Conservation (phyloP, 345 rosid species). For the Salix purpurea region DNA sequence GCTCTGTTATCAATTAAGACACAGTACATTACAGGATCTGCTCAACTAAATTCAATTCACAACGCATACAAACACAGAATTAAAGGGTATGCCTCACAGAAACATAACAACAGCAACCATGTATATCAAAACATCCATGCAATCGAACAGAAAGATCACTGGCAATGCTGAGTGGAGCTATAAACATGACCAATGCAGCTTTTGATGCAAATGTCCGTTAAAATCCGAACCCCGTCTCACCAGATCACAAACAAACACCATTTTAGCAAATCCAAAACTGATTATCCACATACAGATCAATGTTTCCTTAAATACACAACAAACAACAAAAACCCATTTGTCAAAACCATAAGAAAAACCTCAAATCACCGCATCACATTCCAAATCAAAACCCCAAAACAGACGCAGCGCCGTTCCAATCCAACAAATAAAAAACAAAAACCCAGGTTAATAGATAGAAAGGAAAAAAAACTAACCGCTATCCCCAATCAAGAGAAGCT, state of each 20-base stretch:
- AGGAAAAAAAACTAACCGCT: conserved; percentile 22
- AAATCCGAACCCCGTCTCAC: not conserved
- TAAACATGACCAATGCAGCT: not conserved
- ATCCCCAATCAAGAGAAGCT: conserved; percentile 33
- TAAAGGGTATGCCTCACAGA: not conserved
- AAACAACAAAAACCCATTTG: not conserved
- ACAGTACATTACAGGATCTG: not conserved
- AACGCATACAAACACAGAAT: not conserved
- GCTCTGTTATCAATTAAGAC: not conserved
- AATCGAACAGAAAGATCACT: not conserved
- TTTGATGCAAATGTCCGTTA: not conserved
- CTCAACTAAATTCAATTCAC: not conserved
- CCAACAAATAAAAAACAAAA: not conserved
- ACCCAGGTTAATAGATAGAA: not conserved
- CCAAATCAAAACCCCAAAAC: not conserved
- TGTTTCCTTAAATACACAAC: not conserved
- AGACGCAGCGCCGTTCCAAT: not conserved
- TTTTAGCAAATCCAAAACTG: not conserved
- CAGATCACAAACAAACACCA: not conserved
- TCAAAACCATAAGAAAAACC: not conserved
- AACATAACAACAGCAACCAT: not conserved
- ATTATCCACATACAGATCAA: not conserved
- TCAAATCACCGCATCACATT: no score
- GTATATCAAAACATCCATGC: not conserved
- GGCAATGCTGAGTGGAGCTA: not conserved